These are phyloP conservation scores for Neurospora sp. DNA, from an alignment of 495 filamentous ascomycete genomes.

Conservation along the genomic window DNA sequence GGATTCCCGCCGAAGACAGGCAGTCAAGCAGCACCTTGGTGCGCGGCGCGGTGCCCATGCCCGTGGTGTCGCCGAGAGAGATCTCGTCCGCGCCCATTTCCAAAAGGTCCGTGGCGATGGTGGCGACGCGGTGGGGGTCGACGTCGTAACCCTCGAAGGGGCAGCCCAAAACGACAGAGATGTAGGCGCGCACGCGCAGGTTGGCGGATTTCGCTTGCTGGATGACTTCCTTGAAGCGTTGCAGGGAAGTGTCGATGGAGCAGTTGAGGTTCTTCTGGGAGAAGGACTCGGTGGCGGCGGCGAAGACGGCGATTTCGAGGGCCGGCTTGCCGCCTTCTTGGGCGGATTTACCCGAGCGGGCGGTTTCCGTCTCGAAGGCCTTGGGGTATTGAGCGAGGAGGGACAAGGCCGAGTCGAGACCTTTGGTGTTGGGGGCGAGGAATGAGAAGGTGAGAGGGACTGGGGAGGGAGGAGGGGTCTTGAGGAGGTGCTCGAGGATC, in stretches of 20 bases:
- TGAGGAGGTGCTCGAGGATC: slow-evolving; percentile 66
- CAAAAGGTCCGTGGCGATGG: slow-evolving; percentile 70
- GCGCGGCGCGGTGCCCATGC: slow-evolving; percentile 85
- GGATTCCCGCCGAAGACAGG: slow-evolving; percentile 64
- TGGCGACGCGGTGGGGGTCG: slow-evolving; percentile 65
- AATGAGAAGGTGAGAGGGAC: slow-evolving; percentile 79
- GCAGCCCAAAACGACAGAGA: slow-evolving; percentile 88
- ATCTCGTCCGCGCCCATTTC: slow-evolving; percentile 97
- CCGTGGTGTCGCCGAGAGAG: slow-evolving; percentile 87
- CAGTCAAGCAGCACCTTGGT: slow-evolving; percentile 62
- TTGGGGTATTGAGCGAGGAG: slow-evolving; percentile 30
- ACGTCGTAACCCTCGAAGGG: slow-evolving; percentile 88
- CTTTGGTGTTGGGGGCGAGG: slow-evolving; percentile 81
- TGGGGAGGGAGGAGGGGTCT: slow-evolving; percentile 53
- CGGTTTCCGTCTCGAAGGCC: slow-evolving; percentile 27
- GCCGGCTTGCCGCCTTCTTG: slow-evolving; percentile 31
- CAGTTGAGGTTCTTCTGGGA: slow-evolving; percentile 89
- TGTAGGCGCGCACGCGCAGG: slow-evolving; percentile 81
- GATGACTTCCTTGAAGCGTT: slow-evolving; percentile 67
- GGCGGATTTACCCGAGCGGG: background rate
- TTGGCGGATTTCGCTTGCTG: slow-evolving; percentile 50
- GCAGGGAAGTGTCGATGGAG: slow-evolving; percentile 68
- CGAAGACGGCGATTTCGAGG: slow-evolving; percentile 83
- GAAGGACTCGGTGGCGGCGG: slow-evolving; percentile 86
- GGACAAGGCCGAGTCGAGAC: slow-evolving; percentile 48